Base-by-base conservation (phyloP, 2,329 filamentous ascomycete genomes). In the Penicillium hesseltinei region DNA sequence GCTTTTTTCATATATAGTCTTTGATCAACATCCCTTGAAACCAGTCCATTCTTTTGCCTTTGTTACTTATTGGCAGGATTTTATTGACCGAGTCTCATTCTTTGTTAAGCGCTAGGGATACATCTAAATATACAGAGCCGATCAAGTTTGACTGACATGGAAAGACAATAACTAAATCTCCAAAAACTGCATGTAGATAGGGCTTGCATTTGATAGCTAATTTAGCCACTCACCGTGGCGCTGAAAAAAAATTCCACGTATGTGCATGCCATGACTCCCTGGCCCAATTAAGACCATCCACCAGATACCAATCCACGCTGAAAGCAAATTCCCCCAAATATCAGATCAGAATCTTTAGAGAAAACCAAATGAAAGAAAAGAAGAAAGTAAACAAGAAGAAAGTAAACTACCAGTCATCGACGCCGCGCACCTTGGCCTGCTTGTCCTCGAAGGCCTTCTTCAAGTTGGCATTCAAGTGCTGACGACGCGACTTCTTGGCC, bases 371-470 rank as follows among this genome's bases (percentile, higher is more conserved):
- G 27, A 43, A 36, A 36, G 21, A 13, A 44, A 54, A 36, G 19
- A 15, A 40, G 4, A 46, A 33, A 19, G 1, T 4, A 29, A 19
- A 10, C 8, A 19, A 19, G n/a, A 36, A 27, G 13, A 45, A 29
- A 7, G 17, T 25, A 53, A 38, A 57, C 59, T 67, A 75, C 56
- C 69, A 51, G 42, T 71, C 72, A 59, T 75, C 71, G 48, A 71
- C 62, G 13, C 63, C 58, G 35, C 73, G 62, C 36, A 75, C 65
- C 59, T 73, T 75, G 5, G 51, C 59, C 42, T 73, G 69, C 54
- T 75, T 72, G 40, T 66, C 68, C 11, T 64, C 66, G 46, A 77
- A 70, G 1, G 71, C 73, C 45, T 66, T 64, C 62, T 73, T 76
- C 58, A 78, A 60, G 45, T 70, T 71, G 3, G 57, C 66, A 45